Evolutionary conservation across 2,329 filamentous ascomycete species (phyloP), one percentile per base, ranked within the genome.

Genomic region (Neonectria sp.): DNA sequence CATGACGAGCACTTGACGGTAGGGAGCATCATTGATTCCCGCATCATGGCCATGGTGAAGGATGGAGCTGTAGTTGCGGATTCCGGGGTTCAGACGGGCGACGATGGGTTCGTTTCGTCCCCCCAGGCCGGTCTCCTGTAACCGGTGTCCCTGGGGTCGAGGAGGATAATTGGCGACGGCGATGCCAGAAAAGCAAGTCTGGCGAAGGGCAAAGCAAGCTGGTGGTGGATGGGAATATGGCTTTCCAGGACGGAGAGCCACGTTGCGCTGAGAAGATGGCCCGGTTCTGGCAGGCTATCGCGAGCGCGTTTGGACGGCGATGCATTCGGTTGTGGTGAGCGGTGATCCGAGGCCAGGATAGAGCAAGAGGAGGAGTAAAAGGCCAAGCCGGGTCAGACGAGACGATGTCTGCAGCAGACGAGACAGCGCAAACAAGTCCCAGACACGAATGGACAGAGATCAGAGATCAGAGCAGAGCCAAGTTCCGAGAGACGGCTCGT

Each of bases 1-100:
- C 94, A 97, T 83, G 87, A 90, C 60, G 94, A 97, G 82, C 94
- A 97, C 86, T 95, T 97, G 82, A 97, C 93, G 27, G 91, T 91
- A 77, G 94, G 93, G 84, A 96, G 85, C 71, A 95, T 90, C 80
- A 88, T 87, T 79, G 90, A 92, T 79, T 90, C 87, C 77, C 90
- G 86, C 74, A 85, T 85, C 69, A 82, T 79, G 51, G 84, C 82
- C 86, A 88, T 88, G 70, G 69, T 81, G 76, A 65, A 49, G 67
- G 68, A 29, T 15, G 21, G 37, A 21, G 37, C 52, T 31, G 51
- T 27, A 29, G 25, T 63, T 49, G 31, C 37, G 43, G 58, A 53
- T 43, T 21, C 31, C 58, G 13, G 35, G 17, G 56, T 29, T 46
- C 25, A 71, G 49, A 45, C 35, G 53, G 25, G 35, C n/a, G 66